Conservation (phyloP, 2,329 filamentous ascomycete genomes). For the Hypoxylon sp. region DNA sequence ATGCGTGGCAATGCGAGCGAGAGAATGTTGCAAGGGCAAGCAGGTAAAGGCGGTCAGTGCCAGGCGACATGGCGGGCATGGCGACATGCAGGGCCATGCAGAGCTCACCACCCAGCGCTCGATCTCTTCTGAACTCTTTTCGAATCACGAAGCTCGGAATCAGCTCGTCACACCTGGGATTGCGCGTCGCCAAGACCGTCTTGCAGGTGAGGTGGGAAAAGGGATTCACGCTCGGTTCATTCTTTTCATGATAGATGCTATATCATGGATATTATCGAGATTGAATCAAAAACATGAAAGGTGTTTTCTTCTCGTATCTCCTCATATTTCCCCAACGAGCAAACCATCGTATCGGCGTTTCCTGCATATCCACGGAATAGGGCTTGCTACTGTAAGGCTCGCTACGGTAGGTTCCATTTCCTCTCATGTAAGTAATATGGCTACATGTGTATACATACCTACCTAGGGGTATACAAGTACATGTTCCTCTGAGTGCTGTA, state of each 20-base stretch:
- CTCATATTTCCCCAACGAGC: not conserved
- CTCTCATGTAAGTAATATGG: not conserved
- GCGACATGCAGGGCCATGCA: conserved; percentile 19
- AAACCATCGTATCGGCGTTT: not conserved
- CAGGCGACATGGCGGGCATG: conserved; percentile 19
- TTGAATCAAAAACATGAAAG: no score
- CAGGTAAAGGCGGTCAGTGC: conserved; percentile 37
- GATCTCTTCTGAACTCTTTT: no score
- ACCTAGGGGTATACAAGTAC: no score
- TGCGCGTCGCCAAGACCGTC: conserved; percentile 46
- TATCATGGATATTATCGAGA: not conserved
- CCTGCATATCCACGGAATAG: no score
- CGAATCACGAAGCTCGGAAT: conserved; percentile 40
- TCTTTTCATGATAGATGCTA: no score
- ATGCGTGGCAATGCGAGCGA: conserved; percentile 34
- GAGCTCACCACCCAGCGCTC: conserved; percentile 35
- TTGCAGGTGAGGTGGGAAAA: conserved; percentile 34
- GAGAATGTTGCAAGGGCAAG: conserved; percentile 35
- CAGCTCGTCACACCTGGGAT: conserved; percentile 45
- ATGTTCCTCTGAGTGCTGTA: no score
- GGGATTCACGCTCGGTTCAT: not conserved
- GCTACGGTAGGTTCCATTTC: not conserved
- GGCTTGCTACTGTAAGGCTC: not conserved
- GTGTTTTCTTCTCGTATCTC: no score
- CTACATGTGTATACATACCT: no score